Evolutionary conservation across 805 yeast genomes (phyloP).

Genomic region (Naumovozyma baii): DNA sequence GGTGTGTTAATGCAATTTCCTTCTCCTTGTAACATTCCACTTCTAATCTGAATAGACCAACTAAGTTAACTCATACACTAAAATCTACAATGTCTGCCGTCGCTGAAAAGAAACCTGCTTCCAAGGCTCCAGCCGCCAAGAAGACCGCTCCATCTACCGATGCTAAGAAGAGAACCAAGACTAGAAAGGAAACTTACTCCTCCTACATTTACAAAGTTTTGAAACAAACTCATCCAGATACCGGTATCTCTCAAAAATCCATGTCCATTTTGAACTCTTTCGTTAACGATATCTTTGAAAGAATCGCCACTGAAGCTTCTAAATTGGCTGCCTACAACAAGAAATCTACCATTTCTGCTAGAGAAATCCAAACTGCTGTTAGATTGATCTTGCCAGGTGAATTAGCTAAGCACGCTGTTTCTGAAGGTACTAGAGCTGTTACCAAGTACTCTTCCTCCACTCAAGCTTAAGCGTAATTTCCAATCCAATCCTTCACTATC

Average conservation of each 20-base stretch:
- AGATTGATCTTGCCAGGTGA: conserved; percentile 97
- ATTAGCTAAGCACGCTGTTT: conserved; percentile 95
- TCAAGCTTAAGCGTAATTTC: conserved; percentile 27
- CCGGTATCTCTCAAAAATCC: conserved; percentile 98
- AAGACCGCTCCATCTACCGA: conserved; percentile 75
- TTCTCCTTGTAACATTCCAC: no score
- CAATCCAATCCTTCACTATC: conserved; percentile 1
- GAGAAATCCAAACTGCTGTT: conserved; percentile 98
- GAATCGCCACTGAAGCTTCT: conserved; percentile 96
- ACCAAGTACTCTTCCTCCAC: conserved; percentile 80
- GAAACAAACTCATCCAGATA: conserved; percentile 98
- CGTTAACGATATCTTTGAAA: conserved; percentile 95
- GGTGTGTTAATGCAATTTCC: no score
- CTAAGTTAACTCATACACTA: no score
- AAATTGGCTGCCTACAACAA: conserved; percentile 98
- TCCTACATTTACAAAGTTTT: conserved; percentile 97
- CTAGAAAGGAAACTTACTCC: conserved; percentile 96
- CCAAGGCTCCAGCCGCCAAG: conserved; percentile 59
- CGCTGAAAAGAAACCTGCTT: conserved; percentile 44
- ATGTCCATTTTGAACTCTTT: conserved; percentile 98
- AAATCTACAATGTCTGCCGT: conserved; percentile 48
- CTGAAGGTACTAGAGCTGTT: conserved; percentile 98
- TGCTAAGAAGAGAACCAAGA: conserved; percentile 86
- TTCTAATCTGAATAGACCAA: no score
- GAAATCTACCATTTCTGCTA: conserved; percentile 94